Base-by-base conservation (phyloP, 352 stramenopile species). In the Phytophthora foliorum region DNA sequence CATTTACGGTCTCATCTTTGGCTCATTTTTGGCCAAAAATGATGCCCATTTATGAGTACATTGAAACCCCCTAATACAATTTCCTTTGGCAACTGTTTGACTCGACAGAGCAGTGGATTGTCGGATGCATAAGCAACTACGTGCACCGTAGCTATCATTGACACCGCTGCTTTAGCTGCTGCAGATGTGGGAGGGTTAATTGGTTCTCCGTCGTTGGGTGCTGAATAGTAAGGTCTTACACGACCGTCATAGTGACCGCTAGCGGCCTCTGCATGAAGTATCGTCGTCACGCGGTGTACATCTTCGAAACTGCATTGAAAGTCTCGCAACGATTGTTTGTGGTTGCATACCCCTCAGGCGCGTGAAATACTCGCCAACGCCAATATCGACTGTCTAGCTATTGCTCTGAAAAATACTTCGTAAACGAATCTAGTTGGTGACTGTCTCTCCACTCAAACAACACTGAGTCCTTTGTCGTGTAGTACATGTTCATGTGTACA, bases 251-350 rank as follows among this genome's bases (percentile, higher is more conserved):
- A 6, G 19, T 48, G 4, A 64, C 19, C 11, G 24, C 13, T 7
- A 72, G 21, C 17, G 63, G n/a, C n/a, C n/a, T n/a, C n/a, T 72
- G 44, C n/a, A 67, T 72, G 44, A 62, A 56, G 10, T 32, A 60
- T 22, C 55, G 41, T 39, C 42, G 29, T 1, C 57, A 19, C 7
- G 31, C 39, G 1, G 45, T 68, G 46, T 63, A 73, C 6, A 59
- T 63, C 17, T 59, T 69, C 11, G 6, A 29, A 17, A 11, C 17
- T 17, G 34, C 34, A 41, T 41, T 41, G 34, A 41, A 41, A 41
- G 17, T 17, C 17, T 41, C 34, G 34, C 34, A 41, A 17, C 7
- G 34, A 13, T 41, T 41, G 13, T 41, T 41, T 6, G 17, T 69
- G 0, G 51, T 57, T 27, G 61, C 52, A 36, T 44, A 60, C 0